Conservation (phyloP, 768 basidiomycete species). For the Amanita jacksonii region DNA sequence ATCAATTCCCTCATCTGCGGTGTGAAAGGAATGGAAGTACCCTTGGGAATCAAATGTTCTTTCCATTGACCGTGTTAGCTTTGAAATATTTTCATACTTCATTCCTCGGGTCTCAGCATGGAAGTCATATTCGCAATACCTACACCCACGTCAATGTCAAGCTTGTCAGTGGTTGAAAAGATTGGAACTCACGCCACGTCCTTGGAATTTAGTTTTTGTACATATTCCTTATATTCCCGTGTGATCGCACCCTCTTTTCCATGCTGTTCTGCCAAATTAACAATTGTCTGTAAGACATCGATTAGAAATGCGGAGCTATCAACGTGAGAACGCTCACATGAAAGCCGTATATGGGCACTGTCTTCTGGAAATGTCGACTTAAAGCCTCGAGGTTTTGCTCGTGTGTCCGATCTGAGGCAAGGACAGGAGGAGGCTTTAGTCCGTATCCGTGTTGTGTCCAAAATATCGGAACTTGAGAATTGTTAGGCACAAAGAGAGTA, state of each 20-base stretch:
- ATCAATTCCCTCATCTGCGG: constrained; percentile 3
- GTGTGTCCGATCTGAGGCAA: constrained; percentile 65
- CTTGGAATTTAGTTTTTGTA: constrained; percentile 43
- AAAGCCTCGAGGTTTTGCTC: constrained; percentile 64
- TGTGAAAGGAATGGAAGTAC: constrained; percentile 24
- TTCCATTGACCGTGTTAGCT: constrained; percentile 61
- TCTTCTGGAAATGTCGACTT: constrained; percentile 62
- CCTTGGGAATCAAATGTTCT: constrained; percentile 75
- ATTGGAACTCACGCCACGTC: constrained; percentile 47
- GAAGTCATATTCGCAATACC: constrained; percentile 85
- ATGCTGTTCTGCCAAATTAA: constrained; percentile 86
- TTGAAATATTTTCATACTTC: constrained; percentile 94
- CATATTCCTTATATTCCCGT: constrained; percentile 63
- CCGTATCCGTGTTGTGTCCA: constrained; percentile 88
- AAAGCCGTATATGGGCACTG: constrained; percentile 62
- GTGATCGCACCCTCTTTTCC: constrained; percentile 85
- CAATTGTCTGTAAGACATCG: constrained; percentile 43
- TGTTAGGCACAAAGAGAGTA: constrained; percentile 7
- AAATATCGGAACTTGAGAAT: constrained; percentile 70
- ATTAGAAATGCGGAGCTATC: not conserved
- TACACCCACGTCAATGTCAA: constrained; percentile 19
- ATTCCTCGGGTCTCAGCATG: constrained; percentile 91
- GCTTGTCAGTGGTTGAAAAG: not conserved
- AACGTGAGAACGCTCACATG: constrained; percentile 37
- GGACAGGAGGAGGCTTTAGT: constrained; percentile 78